Evolutionary conservation across 148 eudicot species (phyloP).

Genomic region (Cornus controversa): DNA sequence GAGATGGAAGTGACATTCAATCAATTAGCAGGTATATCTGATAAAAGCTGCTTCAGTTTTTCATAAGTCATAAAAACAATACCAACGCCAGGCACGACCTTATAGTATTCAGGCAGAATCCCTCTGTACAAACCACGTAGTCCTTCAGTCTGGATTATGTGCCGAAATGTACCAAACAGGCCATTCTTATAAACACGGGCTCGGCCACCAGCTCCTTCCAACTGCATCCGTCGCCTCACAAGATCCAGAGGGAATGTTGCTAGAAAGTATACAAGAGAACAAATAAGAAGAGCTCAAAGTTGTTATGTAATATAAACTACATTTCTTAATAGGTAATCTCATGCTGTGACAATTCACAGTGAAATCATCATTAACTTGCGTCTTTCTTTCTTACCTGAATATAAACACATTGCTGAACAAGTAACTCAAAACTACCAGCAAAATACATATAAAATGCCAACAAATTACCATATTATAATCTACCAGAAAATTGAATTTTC

Average conservation of each 20-base stretch:
- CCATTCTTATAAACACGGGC: constrained; percentile 74
- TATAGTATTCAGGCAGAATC: constrained; percentile 58
- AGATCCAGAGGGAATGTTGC: constrained; percentile 88
- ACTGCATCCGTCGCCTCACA: constrained; percentile 89
- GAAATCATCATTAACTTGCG: not conserved
- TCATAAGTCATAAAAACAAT: constrained; percentile 62
- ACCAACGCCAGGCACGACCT: constrained; percentile 55
- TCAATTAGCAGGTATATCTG: constrained; percentile 34
- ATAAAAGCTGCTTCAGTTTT: constrained; percentile 67
- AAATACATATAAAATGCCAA: not conserved
- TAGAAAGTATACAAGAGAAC: constrained; percentile 5
- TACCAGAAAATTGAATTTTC: not conserved
- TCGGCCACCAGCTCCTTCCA: constrained; percentile 98
- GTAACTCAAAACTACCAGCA: not conserved
- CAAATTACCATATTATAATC: not conserved
- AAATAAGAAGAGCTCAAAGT: not conserved
- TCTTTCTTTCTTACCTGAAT: too few relatives aligned
- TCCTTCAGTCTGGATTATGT: constrained; percentile 47
- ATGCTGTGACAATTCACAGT: not conserved
- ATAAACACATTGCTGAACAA: too few relatives aligned
- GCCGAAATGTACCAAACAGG: constrained; percentile 60
- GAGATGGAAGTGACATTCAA: not conserved
- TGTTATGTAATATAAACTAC: not conserved
- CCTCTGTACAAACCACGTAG: constrained; percentile 56
- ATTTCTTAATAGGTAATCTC: not conserved